Percentiles rank a stretch among this genome's conserved stretches.
phyloP scores from a whole-genome alignment of 768 basidiomycete genomes.

The Mycena galericulata region DNA sequence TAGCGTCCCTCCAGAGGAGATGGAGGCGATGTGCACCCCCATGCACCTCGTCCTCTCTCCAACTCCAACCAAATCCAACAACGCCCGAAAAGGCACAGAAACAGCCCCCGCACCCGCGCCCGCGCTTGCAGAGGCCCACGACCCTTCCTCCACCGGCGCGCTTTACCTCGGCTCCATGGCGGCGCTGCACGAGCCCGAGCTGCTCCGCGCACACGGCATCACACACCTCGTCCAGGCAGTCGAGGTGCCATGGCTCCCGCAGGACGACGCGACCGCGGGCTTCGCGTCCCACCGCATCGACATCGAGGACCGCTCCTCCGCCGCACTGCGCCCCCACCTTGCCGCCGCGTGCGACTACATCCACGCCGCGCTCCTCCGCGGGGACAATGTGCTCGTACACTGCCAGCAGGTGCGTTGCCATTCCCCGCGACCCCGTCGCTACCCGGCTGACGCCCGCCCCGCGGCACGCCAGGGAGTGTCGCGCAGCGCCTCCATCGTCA shows the following conservation, averaged over 20 bases:
- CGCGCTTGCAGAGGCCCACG: not conserved
- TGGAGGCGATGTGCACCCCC: conserved; percentile 24
- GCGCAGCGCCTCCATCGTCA: conserved; percentile 65
- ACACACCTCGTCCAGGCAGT: conserved; percentile 75
- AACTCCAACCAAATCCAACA: not conserved
- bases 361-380: conserved; percentile 50
- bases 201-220: conserved; percentile 63
- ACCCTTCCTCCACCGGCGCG: conserved; percentile 12
- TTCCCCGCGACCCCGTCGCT: not conserved
- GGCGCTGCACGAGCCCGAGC: conserved; percentile 66
- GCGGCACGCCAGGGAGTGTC: conserved; percentile 56
- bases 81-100: not conserved
- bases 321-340: conserved; percentile 61
- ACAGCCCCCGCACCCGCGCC: not conserved
- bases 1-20: too few relatives aligned
- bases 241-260: conserved; percentile 73
- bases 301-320: conserved; percentile 58
- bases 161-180: conserved; percentile 62
- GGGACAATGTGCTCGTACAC: conserved; percentile 64
- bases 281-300: conserved; percentile 56
- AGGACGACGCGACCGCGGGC: not conserved
- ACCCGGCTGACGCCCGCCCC: not conserved
- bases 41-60: conserved; percentile 24
- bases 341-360: conserved; percentile 63
- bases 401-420: conserved; percentile 61